Percentiles rank a stretch among this genome's conserved stretches.
Conservation (phyloP, 164 flowering plant species). For the Macadamia integrifolia region DNA sequence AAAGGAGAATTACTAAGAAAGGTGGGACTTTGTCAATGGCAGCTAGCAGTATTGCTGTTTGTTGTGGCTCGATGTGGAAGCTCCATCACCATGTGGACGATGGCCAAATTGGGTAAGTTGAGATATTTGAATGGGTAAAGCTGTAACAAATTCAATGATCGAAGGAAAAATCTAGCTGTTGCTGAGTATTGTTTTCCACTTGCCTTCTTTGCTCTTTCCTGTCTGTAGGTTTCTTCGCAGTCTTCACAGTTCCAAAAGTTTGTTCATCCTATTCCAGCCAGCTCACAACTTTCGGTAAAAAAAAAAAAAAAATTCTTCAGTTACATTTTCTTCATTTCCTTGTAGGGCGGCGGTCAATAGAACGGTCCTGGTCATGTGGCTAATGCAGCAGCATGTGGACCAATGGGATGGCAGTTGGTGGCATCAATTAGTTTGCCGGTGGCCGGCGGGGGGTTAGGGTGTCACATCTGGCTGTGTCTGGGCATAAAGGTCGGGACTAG, state of each 20-base stretch:
- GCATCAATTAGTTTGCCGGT: too few relatives aligned
- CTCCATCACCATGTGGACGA: slow-evolving; percentile 78
- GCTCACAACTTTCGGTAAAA: slow-evolving; percentile 52
- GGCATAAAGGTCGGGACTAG: too few relatives aligned
- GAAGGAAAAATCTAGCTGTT: not conserved
- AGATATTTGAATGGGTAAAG: not conserved
- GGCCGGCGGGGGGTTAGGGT: too few relatives aligned
- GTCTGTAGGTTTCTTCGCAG: slow-evolving; percentile 74
- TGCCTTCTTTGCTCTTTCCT: not conserved
- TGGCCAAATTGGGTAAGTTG: slow-evolving; percentile 65
- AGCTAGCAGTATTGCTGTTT: slow-evolving; percentile 79
- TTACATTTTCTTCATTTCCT: not conserved
- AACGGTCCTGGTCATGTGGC: too few relatives aligned
- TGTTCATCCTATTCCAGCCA: slow-evolving; percentile 62
- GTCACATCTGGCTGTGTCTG: too few relatives aligned
- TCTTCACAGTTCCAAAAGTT: slow-evolving; percentile 72
- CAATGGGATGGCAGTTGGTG: too few relatives aligned
- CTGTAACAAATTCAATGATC: too few relatives aligned
- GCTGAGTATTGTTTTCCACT: not conserved
- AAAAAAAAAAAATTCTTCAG: not conserved
- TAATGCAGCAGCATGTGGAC: too few relatives aligned
- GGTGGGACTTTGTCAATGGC: slow-evolving; percentile 17
- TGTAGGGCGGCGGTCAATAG: too few relatives aligned
- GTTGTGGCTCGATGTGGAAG: slow-evolving; percentile 80
- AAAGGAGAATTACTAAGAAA: slow-evolving; percentile 4